These are phyloP conservation scores for Mucor velutinosus DNA, from an alignment of 371 early-diverging fungal species.

Conservation along the genomic window DNA sequence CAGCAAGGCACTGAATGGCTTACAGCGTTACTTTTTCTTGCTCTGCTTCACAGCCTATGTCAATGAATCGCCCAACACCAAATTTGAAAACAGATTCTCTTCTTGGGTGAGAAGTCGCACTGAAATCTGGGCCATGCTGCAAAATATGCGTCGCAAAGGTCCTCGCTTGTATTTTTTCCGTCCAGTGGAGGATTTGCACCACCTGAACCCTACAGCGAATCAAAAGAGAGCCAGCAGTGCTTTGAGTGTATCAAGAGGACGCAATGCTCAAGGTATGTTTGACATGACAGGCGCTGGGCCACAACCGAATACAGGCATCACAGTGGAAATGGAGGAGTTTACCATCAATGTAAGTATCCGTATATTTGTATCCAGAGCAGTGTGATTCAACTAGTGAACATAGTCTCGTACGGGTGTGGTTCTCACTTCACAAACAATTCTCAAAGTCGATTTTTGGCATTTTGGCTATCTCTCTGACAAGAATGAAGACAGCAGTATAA, in stretches of 20 bases:
- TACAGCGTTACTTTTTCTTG: conserved; percentile 71
- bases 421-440: conserved; percentile 67
- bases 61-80: conserved; percentile 45
- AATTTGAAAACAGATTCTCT: conserved; percentile 51
- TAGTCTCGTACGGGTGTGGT: conserved; percentile 68
- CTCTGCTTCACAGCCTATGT: conserved; percentile 66
- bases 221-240: background rate
- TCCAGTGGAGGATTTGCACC: conserved; percentile 68
- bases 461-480: conserved; percentile 24
- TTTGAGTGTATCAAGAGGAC: conserved; percentile 5
- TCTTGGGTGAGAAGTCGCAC: conserved; percentile 59
- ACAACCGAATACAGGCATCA: conserved; percentile 31
- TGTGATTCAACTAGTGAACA: background rate
- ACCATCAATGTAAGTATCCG: conserved; percentile 54
- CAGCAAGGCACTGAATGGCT: conserved; percentile 55
- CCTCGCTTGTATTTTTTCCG: conserved; percentile 62
- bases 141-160: conserved; percentile 54
- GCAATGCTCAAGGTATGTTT: conserved; percentile 44
- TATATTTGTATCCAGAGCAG: background rate
- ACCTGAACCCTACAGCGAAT: conserved; percentile 20
- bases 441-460: conserved; percentile 76
- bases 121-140: conserved; percentile 66
- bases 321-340: conserved; percentile 61
- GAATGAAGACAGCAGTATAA: background rate
- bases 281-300: conserved; percentile 48